Conservation (phyloP, 2,329 filamentous ascomycete species). For the Blastomyces parvus region DNA sequence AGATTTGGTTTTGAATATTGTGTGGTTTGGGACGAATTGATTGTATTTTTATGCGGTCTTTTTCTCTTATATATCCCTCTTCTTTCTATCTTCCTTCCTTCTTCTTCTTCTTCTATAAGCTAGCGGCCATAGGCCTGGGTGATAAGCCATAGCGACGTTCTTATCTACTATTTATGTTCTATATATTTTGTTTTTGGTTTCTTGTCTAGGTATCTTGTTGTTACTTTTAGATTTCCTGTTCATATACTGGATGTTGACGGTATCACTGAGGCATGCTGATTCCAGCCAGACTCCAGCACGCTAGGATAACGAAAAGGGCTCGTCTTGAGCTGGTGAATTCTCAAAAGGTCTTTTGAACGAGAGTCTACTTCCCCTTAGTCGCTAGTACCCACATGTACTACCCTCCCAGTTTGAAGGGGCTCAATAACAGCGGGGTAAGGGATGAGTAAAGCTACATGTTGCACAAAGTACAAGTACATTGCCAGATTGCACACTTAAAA, state of each 20-base stretch:
- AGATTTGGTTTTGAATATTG: conserved; percentile 42
- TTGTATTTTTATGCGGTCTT: not conserved
- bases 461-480: not conserved
- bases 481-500: not conserved
- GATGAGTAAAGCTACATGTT: not conserved
- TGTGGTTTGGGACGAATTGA: conserved; percentile 37
- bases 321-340: not conserved
- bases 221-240: not conserved
- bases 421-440: not conserved
- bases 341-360: not conserved
- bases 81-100: not conserved
- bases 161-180: not conserved
- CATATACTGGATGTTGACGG: not conserved
- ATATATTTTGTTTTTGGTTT: not conserved
- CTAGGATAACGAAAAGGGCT: not conserved
- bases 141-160: not conserved
- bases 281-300: not conserved
- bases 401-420: not conserved
- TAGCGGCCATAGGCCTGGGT: not conserved
- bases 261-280: not conserved
- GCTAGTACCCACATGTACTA: not conserved
- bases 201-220: not conserved
- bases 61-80: not conserved
- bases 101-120: not conserved
- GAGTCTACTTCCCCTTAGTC: not conserved